Evolutionary conservation across 257 asterid species (phyloP).

Genomic region (Leonotis leonurus): DNA sequence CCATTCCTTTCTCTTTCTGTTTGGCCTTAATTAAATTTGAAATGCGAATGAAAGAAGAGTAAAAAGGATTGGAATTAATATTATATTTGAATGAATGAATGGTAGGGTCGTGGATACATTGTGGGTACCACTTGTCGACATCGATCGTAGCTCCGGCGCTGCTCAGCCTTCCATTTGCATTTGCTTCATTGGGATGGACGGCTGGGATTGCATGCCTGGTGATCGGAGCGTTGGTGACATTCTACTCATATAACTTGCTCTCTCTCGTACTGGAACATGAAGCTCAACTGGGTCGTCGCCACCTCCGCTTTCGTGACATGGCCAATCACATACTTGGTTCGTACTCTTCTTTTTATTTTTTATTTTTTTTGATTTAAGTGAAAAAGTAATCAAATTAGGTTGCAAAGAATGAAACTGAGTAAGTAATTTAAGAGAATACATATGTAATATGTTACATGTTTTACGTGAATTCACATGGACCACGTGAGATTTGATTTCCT

Average conservation of each 20-base stretch:
- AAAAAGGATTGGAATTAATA: too few species aligned
- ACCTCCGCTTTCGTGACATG: slow-evolving; percentile 77
- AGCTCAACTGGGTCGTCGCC: slow-evolving; percentile 56
- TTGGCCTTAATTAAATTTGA: too few species aligned
- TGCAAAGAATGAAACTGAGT: too few species aligned
- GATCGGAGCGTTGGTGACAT: slow-evolving; percentile 58
- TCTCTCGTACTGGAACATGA: slow-evolving; percentile 76
- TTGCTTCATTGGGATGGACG: slow-evolving; percentile 76
- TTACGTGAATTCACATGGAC: too few species aligned
- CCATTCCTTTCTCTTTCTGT: too few species aligned
- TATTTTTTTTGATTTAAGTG: too few species aligned
- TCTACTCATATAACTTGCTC: slow-evolving; percentile 64
- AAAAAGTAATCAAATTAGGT: too few species aligned
- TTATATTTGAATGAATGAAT: too few species aligned
- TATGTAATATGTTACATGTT: too few species aligned
- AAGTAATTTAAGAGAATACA: too few species aligned
- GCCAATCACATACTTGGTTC: slow-evolving; percentile 64
- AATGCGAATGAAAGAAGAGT: too few species aligned
- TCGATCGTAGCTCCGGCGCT: slow-evolving; percentile 85
- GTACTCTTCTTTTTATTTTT: background rate
- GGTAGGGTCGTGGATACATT: slow-evolving; percentile 76
- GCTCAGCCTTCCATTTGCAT: slow-evolving; percentile 74
- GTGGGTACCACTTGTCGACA: slow-evolving; percentile 85
- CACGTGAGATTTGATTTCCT: too few species aligned
- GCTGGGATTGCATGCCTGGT: slow-evolving; percentile 45